Evolutionary conservation across 2,329 filamentous ascomycete genomes (phyloP), one percentile per base, ranked within the genome.

Genomic region (Harringtonia aguacate): DNA sequence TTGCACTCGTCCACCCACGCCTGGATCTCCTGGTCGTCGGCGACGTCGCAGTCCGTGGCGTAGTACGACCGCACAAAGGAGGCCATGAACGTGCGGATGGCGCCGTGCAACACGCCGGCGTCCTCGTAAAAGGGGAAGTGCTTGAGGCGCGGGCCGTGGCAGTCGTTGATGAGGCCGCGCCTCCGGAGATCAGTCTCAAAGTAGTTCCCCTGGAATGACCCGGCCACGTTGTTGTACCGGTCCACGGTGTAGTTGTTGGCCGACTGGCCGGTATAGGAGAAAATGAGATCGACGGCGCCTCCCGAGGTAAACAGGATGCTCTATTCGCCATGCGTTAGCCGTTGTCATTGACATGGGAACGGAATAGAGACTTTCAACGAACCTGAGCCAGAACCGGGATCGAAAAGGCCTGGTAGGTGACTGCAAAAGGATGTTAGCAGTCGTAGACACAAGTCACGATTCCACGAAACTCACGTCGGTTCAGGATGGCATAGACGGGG

Each of bases 21-120:
- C 44, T 66, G 61, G 1, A 72, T 52, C 46, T 72, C 69, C 1
- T 37, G 20, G 49, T 73, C 69, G 4, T 45, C 41, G 1, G 44
- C 41, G 10, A 72, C 48, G 8, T 53, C 54, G 2, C 42, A 39
- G 38, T 64, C 56, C 24, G 49, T 51, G 3, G 46, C 4, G 54
- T 73, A 73, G 55, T 68, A 71, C 0, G 67, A 62, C 33, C 64
- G 52, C n/a, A 71, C 57, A 45, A 69, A 67, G 3, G 58, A 44
- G 10, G 50, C 52, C 49, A 69, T 61, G 52, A 71, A 71, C 0
- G 45, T 43, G 4, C 54, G 53, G 38, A 65, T 65, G 4, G 56
- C 58, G 37, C 55, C 50, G 37, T 59, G 49, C 39, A 72, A 64
- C 1, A 54, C 52, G 6, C 47, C 47, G 2, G 60, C 65, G 46